Evolutionary conservation across 192 early-diverging fungal genomes (phyloP).

Genomic region (Coemansia aciculifera): DNA sequence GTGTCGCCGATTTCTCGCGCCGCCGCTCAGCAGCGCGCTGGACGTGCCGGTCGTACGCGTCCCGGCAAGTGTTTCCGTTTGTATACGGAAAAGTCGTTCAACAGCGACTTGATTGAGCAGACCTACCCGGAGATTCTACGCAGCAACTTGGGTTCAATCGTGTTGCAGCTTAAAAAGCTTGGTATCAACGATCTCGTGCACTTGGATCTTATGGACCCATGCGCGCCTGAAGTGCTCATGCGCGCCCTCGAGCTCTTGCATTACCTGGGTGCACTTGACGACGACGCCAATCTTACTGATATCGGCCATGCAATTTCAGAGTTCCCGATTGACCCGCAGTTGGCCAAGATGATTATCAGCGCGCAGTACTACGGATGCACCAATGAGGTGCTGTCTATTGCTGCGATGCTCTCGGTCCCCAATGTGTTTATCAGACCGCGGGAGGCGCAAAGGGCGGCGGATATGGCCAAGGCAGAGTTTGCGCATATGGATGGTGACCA

Average conservation of each 20-base stretch:
- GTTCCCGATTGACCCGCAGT: slow-evolving; percentile 97
- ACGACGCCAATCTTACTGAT: slow-evolving; percentile 90
- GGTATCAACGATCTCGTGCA: slow-evolving; percentile 97
- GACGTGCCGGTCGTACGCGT: slow-evolving; percentile 97
- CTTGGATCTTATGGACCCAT: slow-evolving; percentile 99
- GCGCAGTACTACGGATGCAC: slow-evolving; percentile 85
- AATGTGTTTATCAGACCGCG: slow-evolving; percentile 90
- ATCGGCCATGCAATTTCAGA: slow-evolving; percentile 87
- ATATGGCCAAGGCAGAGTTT: slow-evolving; percentile 90
- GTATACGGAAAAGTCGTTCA: slow-evolving; percentile 96
- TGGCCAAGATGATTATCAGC: slow-evolving; percentile 88
- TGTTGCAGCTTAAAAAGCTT: slow-evolving; percentile 96
- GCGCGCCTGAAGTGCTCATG: slow-evolving; percentile 98
- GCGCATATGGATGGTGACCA: slow-evolving; percentile 96
- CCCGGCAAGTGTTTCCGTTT: slow-evolving; percentile 97
- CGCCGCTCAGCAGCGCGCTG: slow-evolving; percentile 93
- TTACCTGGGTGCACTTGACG: slow-evolving; percentile 91
- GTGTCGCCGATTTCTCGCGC: slow-evolving; percentile 95
- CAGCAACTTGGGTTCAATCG: slow-evolving; percentile 93
- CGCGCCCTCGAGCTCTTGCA: slow-evolving; percentile 94
- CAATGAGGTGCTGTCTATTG: slow-evolving; percentile 92
- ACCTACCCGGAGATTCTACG: slow-evolving; percentile 98
- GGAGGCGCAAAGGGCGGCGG: slow-evolving; percentile 83
- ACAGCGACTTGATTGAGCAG: slow-evolving; percentile 91
- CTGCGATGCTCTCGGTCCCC: slow-evolving; percentile 90